phyloP scores from a whole-genome alignment of 1,284 basidiomycete species.

The Coniferiporia sulphurascens region DNA sequence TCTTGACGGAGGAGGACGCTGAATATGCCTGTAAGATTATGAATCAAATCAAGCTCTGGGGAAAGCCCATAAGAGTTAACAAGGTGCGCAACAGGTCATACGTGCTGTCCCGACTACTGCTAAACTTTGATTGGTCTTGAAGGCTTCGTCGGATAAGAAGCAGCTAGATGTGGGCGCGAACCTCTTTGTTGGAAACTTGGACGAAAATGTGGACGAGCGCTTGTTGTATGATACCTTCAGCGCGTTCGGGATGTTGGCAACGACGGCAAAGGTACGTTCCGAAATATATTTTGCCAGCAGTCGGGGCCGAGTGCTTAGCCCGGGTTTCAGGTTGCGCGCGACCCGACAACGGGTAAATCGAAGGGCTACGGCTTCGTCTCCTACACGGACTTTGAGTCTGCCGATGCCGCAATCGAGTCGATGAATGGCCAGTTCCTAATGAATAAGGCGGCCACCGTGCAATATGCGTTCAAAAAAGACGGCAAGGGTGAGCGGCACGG shows the following conservation, averaged over 20 bases:
- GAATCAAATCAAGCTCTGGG: conserved; percentile 99
- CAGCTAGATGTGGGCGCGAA: conserved; percentile 98
- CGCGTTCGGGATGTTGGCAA: conserved; percentile 90
- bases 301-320: conserved; percentile 17
- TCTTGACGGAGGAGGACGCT: conserved; percentile 95
- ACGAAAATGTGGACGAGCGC: conserved; percentile 91
- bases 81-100: too few species aligned
- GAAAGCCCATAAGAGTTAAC: conserved; percentile 97
- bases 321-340: conserved; percentile 77
- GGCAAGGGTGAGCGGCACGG: conserved; percentile 97
- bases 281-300: conserved; percentile 3
- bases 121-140: conserved; percentile 28
- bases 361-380: conserved; percentile 98
- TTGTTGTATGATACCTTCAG: conserved; percentile 93
- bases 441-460: conserved; percentile 95
- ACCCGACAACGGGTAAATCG: conserved; percentile 77
- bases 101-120: too few species aligned
- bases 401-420: conserved; percentile 92
- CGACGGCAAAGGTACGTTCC: conserved; percentile 78
- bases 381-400: conserved; percentile 95
- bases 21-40: conserved; percentile 99
- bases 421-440: conserved; percentile 98
- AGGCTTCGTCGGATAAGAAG: conserved; percentile 96
- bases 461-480: conserved; percentile 99
- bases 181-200: conserved; percentile 93